Base-by-base conservation (phyloP, 2,329 filamentous ascomycete genomes). In the Monosporascus sp. region DNA sequence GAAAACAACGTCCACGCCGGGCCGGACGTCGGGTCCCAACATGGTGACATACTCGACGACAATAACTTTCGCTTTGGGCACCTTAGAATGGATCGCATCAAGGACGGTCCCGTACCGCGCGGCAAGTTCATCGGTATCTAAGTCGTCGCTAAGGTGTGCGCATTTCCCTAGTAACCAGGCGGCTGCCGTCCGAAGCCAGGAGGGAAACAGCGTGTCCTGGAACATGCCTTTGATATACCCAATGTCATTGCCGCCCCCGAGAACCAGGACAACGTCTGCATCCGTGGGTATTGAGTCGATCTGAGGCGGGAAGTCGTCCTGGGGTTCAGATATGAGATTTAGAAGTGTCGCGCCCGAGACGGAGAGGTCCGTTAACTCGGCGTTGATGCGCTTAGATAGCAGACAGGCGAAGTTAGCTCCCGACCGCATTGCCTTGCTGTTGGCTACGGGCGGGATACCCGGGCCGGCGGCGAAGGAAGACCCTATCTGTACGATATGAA, bases 11-110 rank as follows among this genome's bases (percentile, higher is more conserved):
- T 67, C 58, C 27, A 52, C 47, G 3, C 58, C 56, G 5, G 65
- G 55, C 43, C 52, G 55, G 35, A 59, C 58, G 49, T 67, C 57
- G 14, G 56, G 48, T 11, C 66, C 68, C 17, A 68, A 64, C 37
- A 73, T 65, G 24, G 65, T 64, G 55, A 68, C 60, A 48, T 69
- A 67, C 55, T 72, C 70, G 43, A 73, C 61, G 66, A 78, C 59
- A 63, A 79, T 56, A 68, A 77, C 58, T 63, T 68, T 25, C 65
- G 76, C 54, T 55, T 65, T 5, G 8, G 76, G 75, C 11, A 75
- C 75, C 37, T 73, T 68, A 60, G 51, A 56, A 49, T 65, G 56
- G 37, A 63, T 55, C 6, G 56, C 59, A 45, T 63, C 56, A 15
- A 65, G 56, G 20, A 65, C 60, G 49, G 50, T 52, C 5, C 57